Percentiles rank a stretch among this genome's conserved stretches.
phyloP scores from a whole-genome alignment of 768 basidiomycete species.

The Macrolepiota albuminosa region DNA sequence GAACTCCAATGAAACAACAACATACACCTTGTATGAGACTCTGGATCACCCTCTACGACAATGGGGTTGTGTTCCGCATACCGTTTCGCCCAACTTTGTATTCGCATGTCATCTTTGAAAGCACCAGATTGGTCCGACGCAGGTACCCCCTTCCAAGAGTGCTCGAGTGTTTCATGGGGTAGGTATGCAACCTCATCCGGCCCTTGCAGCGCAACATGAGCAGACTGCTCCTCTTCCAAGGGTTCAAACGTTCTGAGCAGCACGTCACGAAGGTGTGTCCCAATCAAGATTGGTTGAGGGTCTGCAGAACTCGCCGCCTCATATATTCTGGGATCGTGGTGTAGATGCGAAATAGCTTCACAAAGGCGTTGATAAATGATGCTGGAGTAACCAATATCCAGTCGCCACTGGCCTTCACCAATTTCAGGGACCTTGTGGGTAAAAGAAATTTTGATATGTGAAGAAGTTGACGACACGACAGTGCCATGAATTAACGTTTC shows the following conservation, averaged over 20 bases:
- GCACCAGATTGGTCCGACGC: slow-evolving; percentile 32
- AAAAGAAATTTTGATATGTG: slow-evolving; percentile 58
- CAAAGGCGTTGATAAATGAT: slow-evolving; percentile 68
- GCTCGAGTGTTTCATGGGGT: slow-evolving; percentile 32
- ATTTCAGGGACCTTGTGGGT: slow-evolving; percentile 36
- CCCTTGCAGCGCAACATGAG: slow-evolving; percentile 30
- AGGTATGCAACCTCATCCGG: slow-evolving; percentile 35
- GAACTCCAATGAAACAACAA: slow-evolving; percentile 3
- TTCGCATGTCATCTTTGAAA: slow-evolving; percentile 68
- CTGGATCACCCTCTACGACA: slow-evolving; percentile 73
- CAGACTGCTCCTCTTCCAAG: slow-evolving; percentile 22
- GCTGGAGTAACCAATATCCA: slow-evolving; percentile 70
- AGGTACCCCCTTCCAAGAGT: slow-evolving; percentile 15
- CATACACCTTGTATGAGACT: slow-evolving; percentile 86
- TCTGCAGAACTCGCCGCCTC: slow-evolving; percentile 29
- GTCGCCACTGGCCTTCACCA: slow-evolving; percentile 49
- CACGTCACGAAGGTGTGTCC: slow-evolving; percentile 70
- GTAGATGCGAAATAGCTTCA: slow-evolving; percentile 53
- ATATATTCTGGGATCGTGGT: slow-evolving; percentile 44
- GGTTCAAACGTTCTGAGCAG: slow-evolving; percentile 55
- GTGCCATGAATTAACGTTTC: slow-evolving; percentile 52
- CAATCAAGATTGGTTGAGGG: slow-evolving; percentile 54
- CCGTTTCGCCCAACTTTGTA: slow-evolving; percentile 78
- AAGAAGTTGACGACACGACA: slow-evolving; percentile 43
- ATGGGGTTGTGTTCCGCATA: slow-evolving; percentile 58